phyloP scores from a whole-genome alignment of 2,329 filamentous ascomycete genomes.

The Cercospora sp. region DNA sequence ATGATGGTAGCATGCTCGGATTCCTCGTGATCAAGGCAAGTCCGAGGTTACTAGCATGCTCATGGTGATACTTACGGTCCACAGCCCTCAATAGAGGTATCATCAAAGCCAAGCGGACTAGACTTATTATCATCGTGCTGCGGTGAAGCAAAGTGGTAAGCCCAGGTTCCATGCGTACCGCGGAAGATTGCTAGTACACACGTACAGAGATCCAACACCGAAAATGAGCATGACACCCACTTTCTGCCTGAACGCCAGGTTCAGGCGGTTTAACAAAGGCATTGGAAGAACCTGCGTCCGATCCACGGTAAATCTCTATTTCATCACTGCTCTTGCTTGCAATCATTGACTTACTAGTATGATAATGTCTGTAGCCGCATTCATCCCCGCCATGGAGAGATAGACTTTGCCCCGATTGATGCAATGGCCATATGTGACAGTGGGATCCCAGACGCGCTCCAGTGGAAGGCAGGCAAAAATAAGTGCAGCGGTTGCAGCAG shows the following conservation, averaged over 20 bases:
- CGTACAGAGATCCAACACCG: neutral
- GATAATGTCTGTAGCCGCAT: neutral
- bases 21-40: too few species aligned
- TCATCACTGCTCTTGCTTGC: neutral
- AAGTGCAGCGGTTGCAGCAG: neutral
- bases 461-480: neutral
- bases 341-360: neutral
- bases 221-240: neutral
- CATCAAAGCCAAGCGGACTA: neutral
- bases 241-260: neutral
- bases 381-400: neutral
- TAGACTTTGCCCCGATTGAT: neutral
- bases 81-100: neutral
- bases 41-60: too few species aligned
- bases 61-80: neutral
- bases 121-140: neutral
- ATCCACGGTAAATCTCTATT: neutral
- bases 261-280: neutral
- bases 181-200: neutral
- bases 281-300: neutral
- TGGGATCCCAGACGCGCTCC: neutral
- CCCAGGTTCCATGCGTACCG: neutral
- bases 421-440: neutral
- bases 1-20: too few species aligned
- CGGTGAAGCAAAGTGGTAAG: neutral